Evolutionary conservation across 1,139 yeast genomes (phyloP).

Genomic region (Yamadazyma songkhlaensis): DNA sequence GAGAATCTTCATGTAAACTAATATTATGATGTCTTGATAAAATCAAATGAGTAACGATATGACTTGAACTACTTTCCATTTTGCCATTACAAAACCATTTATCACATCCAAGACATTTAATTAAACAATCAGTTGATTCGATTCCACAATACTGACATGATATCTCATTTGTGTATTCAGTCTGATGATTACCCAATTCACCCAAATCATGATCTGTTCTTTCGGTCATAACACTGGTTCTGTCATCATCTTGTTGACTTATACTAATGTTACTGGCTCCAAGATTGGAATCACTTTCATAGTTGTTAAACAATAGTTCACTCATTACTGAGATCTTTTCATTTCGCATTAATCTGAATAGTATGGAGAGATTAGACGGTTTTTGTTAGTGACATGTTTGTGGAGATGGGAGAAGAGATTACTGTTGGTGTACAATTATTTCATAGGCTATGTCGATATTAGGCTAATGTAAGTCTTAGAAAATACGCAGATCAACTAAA

Average conservation of each 20-base stretch:
- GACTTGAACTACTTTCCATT: constrained; percentile 63
- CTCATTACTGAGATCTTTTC: constrained; percentile 17
- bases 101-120: constrained; percentile 72
- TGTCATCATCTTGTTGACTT: not conserved
- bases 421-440: no score
- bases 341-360: not conserved
- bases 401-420: no score
- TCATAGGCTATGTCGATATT: no score
- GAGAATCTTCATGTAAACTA: constrained; percentile 74
- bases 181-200: not conserved
- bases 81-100: constrained; percentile 94
- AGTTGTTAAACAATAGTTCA: constrained; percentile 22
- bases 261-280: not conserved
- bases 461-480: no score
- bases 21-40: constrained; percentile 76
- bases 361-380: not conserved
- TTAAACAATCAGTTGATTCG: constrained; percentile 61
- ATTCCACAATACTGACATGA: constrained; percentile 76
- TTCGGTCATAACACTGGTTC: not conserved
- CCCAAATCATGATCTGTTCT: not conserved
- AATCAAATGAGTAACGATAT: constrained; percentile 83
- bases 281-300: constrained; percentile 8
- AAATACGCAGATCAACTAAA: no score
- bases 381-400: not conserved
- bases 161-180: not conserved